A percentile compares a stretch with the other conserved stretches of the same genome.
Conservation (phyloP, 2,329 filamentous ascomycete genomes). For the Clarireedia monteithiana region DNA sequence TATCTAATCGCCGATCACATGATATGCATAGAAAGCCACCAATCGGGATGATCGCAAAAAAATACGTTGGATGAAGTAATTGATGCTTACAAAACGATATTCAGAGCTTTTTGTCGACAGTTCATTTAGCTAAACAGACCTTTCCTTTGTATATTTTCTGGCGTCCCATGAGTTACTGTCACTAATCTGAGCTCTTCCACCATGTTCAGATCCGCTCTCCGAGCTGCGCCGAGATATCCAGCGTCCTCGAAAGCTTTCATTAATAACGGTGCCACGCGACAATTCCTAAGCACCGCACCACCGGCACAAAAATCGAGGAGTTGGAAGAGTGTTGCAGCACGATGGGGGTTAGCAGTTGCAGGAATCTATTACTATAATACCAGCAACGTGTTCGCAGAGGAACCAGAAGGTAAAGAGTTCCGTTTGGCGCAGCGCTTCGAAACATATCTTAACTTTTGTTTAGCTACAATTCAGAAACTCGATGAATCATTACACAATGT, state of each 20-base stretch:
- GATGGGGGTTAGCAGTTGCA: constrained; percentile 69
- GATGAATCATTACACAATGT: constrained; percentile 30
- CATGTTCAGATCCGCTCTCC: constrained; percentile 25
- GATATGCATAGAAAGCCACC: neutral
- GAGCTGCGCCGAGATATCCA: constrained; percentile 21
- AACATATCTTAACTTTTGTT: constrained; percentile 16
- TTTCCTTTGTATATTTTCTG: constrained; percentile 20
- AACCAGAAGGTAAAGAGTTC: constrained; percentile 55
- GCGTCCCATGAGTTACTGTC: constrained; percentile 4
- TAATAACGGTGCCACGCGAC: constrained; percentile 30
- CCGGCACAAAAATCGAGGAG: constrained; percentile 61
- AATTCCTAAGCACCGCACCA: constrained; percentile 46
- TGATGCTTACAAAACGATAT: constrained; percentile 22
- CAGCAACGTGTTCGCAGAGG: constrained; percentile 77
- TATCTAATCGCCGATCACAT: constrained; percentile 7
- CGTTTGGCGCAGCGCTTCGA: constrained; percentile 27
- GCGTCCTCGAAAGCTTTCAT: constrained; percentile 13
- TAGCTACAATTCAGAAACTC: constrained; percentile 28
- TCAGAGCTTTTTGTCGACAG: constrained; percentile 4
- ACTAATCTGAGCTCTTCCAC: neutral
- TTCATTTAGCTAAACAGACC: constrained; percentile 1
- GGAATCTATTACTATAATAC: constrained; percentile 94
- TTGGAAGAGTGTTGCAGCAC: constrained; percentile 69
- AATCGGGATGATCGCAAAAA: constrained; percentile 7
- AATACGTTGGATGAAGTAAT: constrained; percentile 4